Evolutionary conservation across 164 flowering plant genomes (phyloP).

Genomic region (Nymphaea colorata): DNA sequence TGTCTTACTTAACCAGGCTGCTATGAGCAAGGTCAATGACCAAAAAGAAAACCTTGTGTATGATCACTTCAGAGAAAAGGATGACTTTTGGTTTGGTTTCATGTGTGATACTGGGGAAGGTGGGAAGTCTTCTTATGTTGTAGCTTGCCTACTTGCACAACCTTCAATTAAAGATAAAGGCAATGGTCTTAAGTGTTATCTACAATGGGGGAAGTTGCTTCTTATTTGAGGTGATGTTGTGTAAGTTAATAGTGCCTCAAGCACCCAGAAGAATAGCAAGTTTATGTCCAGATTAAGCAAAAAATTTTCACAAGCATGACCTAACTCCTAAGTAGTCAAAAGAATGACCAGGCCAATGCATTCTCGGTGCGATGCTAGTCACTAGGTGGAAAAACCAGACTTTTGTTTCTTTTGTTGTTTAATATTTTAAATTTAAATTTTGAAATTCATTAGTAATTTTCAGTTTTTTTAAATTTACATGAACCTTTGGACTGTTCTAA

Average conservation of each 20-base stretch:
- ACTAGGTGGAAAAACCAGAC: no score
- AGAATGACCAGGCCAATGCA: no score
- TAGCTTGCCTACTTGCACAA: conserved; percentile 90
- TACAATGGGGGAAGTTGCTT: conserved; percentile 75
- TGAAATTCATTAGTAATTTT: no score
- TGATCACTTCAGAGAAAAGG: conserved; percentile 67
- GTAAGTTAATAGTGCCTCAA: conserved; percentile 36
- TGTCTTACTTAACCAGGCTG: conserved; percentile 44
- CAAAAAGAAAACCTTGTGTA: conserved; percentile 54
- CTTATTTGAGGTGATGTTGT: conserved; percentile 99
- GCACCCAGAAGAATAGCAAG: not conserved
- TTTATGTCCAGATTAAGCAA: no score
- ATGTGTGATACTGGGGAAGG: conserved; percentile 99
- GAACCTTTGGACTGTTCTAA: no score
- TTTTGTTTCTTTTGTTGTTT: no score
- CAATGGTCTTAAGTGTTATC: conserved; percentile 21
- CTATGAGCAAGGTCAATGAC: conserved; percentile 63
- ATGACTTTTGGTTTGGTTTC: conserved; percentile 95
- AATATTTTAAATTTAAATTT: no score
- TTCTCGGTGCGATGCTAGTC: no score
- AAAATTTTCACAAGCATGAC: no score
- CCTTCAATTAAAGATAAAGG: conserved; percentile 34
- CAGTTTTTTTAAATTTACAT: no score
- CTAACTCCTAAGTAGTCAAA: no score
- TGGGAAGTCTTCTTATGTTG: conserved; percentile 87